phyloP scores from a whole-genome alignment of 2,329 filamentous ascomycete species.

The Alternaria burnsii region DNA sequence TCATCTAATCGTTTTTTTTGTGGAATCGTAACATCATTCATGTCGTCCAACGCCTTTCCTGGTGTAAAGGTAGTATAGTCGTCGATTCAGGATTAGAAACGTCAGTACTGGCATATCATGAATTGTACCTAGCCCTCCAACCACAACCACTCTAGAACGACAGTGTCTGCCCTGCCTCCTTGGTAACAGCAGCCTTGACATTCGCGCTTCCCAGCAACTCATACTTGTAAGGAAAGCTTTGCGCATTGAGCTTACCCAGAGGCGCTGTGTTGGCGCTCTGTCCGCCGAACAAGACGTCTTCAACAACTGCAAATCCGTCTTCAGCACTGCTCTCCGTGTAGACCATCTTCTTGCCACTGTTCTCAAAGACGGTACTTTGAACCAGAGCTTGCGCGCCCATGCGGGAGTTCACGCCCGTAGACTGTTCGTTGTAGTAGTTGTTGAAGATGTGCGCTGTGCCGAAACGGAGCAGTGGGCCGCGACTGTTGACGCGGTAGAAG shows the following conservation, averaged over 20 bases:
- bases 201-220: conserved; percentile 59
- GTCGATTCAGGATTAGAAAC: too few species aligned
- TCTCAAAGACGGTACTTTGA: conserved; percentile 62
- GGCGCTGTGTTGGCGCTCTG: conserved; percentile 58
- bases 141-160: conserved; percentile 12
- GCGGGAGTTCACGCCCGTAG: conserved; percentile 52
- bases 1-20: too few species aligned
- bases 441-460: conserved; percentile 70
- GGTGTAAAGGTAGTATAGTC: background rate
- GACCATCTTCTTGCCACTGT: conserved; percentile 64
- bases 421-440: conserved; percentile 51
- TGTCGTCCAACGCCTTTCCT: too few species aligned
- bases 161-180: conserved; percentile 34
- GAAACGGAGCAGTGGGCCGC: conserved; percentile 69
- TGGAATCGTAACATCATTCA: too few species aligned
- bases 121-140: background rate
- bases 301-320: conserved; percentile 53
- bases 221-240: conserved; percentile 61
- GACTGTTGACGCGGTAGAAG: conserved; percentile 70
- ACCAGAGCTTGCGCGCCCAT: conserved; percentile 54
- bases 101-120: background rate
- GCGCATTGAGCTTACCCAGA: conserved; percentile 58
- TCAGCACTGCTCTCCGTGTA: conserved; percentile 62
- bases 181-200: conserved; percentile 56
- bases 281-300: conserved; percentile 55